Evolutionary conservation across 1,284 basidiomycete genomes (phyloP).

Genomic region (Ustilago shanxiensis): DNA sequence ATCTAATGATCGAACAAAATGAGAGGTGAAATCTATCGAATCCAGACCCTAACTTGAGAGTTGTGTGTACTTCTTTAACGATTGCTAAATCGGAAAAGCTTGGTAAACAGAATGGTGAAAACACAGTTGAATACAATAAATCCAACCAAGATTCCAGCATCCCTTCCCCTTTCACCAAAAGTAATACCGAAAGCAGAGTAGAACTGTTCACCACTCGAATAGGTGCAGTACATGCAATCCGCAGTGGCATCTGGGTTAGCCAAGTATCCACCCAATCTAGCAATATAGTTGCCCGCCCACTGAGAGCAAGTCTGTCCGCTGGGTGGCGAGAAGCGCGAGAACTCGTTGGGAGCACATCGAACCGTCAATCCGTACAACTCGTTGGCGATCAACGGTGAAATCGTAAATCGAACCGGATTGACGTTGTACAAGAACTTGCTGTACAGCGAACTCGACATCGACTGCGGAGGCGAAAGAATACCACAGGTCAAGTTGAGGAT

Average conservation of each 20-base stretch:
- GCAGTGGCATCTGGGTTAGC: slow-evolving; percentile 77
- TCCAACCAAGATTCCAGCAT: slow-evolving; percentile 58
- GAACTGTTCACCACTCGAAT: slow-evolving; percentile 79
- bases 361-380: slow-evolving; percentile 83
- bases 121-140: slow-evolving; percentile 58
- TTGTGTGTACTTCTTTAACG: slow-evolving; percentile 19
- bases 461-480: slow-evolving; percentile 78
- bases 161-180: slow-evolving; percentile 71
- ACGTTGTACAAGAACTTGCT: slow-evolving; percentile 63
- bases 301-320: slow-evolving; percentile 79
- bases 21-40: not conserved
- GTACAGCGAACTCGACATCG: slow-evolving; percentile 53
- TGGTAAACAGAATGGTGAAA: slow-evolving; percentile 47
- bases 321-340: slow-evolving; percentile 77
- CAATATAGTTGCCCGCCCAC: slow-evolving; percentile 71
- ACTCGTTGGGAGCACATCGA: slow-evolving; percentile 78
- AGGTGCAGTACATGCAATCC: slow-evolving; percentile 81
- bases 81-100: slow-evolving; percentile 55
- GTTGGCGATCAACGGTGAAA: slow-evolving; percentile 77
- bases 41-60: not conserved
- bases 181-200: slow-evolving; percentile 78
- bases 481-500: slow-evolving; percentile 70
- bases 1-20: too few relatives aligned
- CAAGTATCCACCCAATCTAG: slow-evolving; percentile 82
- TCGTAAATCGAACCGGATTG: slow-evolving; percentile 59